Conservation (phyloP, 2,329 filamentous ascomycete genomes). For the Sporothrix pallida region DNA sequence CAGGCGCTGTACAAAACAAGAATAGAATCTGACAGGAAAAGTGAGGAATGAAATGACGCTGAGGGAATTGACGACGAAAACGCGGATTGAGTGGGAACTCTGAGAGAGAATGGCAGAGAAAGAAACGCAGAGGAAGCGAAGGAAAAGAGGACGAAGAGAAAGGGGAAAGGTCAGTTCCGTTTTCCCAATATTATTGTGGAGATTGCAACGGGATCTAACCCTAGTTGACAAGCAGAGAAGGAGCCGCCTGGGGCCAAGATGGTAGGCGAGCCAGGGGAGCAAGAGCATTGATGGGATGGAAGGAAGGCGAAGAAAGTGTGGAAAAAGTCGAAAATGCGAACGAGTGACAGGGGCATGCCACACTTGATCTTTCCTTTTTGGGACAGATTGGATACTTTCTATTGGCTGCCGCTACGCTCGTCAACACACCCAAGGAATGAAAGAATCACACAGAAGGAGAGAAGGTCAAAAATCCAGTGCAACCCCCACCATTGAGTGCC, state of each 20-base stretch:
- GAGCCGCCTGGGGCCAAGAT: background rate
- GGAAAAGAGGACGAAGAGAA: background rate
- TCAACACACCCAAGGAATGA: background rate
- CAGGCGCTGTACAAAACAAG: no score
- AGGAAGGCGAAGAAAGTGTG: conserved; percentile 4
- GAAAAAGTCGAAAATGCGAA: background rate
- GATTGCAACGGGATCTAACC: conserved; percentile 26
- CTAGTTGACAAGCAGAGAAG: conserved; percentile 14
- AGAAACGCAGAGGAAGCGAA: background rate
- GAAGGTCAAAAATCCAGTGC: background rate
- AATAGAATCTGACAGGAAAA: no score
- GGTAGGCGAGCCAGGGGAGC: no score
- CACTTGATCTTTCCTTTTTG: conserved; percentile 17
- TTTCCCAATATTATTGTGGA: conserved; percentile 28
- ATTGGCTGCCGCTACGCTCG: conserved; percentile 4
- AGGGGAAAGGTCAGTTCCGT: background rate
- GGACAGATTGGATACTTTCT: background rate
- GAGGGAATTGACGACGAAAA: background rate
- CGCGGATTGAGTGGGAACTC: background rate
- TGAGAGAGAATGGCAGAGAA: background rate
- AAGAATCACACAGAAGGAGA: background rate
- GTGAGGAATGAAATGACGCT: background rate
- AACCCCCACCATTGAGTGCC: background rate
- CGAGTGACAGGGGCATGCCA: background rate
- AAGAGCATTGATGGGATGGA: background rate